Base-by-base conservation (phyloP, 1,139 yeast species). In the Lodderomyces theae region DNA sequence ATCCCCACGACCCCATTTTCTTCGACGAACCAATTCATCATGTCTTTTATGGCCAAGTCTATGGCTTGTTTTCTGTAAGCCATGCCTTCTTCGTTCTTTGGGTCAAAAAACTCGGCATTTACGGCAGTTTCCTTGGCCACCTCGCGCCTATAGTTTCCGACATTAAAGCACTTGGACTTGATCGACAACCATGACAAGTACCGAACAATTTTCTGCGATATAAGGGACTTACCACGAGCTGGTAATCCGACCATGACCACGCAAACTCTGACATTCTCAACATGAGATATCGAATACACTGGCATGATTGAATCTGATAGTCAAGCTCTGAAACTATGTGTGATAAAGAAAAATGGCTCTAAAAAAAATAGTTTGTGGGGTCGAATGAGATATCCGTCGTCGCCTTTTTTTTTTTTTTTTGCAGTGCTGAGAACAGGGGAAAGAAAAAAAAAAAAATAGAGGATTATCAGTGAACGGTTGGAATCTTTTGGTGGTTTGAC, bases 111-210 rank as follows among this genome's bases (percentile, higher is more conserved):
- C n/a, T 79, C 85, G 1, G 95, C 94, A 25, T 72, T 63, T 12
- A 62, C 48, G 22, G 54, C 56, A 12, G 51, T 52, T 34, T 56
- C 62, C 1, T 78, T 71, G 29, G 77, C 72, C 25, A 70, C 46
- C 47, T 74, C 68, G 44, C 96, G 79, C 49, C 97, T 77, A 58
- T 87, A 89, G 34, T 75, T 74, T 12, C 97, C 97, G 16, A 90
- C 96, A 56, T 89, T 89, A 67, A 92, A 92, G 44, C 92, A 85
- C 57, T 82, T 82, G 32, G 96, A 88, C 46, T 79, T 80, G 44
- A 92, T 86, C 3, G 95, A 86, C 33, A 90, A 73, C 98, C 98
- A 92, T 35, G 89, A 81, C 43, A 92, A 72, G 58, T 90, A 92
- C 39, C 97, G 76, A 30, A 90, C 96, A 42, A 92, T 78, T 54